Percentiles rank a stretch among this genome's conserved stretches.
Evolutionary conservation across 179 eudicot genomes (phyloP).

Genomic region (Pouteria campechiana): DNA sequence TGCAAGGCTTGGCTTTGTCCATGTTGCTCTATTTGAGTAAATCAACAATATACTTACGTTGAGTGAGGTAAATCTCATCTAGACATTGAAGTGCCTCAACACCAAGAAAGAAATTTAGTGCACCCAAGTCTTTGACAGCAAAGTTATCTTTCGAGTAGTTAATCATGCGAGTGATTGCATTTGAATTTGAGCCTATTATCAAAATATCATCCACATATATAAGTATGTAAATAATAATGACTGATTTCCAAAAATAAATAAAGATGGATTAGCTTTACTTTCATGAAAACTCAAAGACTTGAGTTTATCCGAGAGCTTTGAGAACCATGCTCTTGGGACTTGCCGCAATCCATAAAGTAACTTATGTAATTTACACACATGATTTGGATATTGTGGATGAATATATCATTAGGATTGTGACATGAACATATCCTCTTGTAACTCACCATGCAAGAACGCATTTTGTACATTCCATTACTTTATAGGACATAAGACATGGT

Average conservation of each 20-base stretch:
- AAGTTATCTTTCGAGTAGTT: not conserved
- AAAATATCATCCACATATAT: not conserved
- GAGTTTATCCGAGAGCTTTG: not conserved
- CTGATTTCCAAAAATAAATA: not conserved
- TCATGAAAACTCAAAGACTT: too few relatives aligned
- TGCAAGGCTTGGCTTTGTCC: not conserved
- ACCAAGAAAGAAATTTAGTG: slow-evolving; percentile 1
- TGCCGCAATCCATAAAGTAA: not conserved
- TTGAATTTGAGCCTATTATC: not conserved
- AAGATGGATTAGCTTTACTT: too few relatives aligned
- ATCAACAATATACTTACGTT: not conserved
- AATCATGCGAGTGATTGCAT: not conserved
- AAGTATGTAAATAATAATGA: not conserved
- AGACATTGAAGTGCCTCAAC: not conserved
- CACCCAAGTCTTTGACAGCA: not conserved
- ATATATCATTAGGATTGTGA: not conserved
- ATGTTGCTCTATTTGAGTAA: not conserved
- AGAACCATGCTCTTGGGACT: not conserved
- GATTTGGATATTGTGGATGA: too few relatives aligned
- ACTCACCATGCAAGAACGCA: slow-evolving; percentile 3
- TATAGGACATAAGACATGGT: not conserved
- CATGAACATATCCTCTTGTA: slow-evolving; percentile 1
- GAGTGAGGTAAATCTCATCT: not conserved
- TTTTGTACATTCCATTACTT: not conserved
- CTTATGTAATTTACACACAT: not conserved